These are phyloP conservation scores for Blastocystis hominis DNA, from an alignment of 352 stramenopile species.

Conservation along the genomic window DNA sequence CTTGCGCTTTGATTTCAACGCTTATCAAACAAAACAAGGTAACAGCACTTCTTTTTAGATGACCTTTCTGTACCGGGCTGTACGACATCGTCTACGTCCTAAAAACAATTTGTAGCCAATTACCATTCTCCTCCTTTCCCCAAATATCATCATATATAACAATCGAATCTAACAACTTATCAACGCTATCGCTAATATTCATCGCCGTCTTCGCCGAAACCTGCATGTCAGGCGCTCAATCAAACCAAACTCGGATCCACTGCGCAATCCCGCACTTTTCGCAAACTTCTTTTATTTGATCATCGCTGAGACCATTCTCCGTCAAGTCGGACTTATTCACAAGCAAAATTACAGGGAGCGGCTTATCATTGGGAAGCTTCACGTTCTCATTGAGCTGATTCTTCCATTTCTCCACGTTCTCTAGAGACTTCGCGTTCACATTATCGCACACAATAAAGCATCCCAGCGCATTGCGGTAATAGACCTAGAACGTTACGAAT, in stretches of 20 bases:
- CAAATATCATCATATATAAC: constrained; percentile 13
- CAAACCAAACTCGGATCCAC: constrained; percentile 1
- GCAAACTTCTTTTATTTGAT: not conserved
- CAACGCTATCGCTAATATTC: constrained; percentile 21
- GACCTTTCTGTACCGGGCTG: not conserved
- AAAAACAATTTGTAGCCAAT: not conserved
- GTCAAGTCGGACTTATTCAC: constrained; percentile 83
- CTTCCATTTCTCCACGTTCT: constrained; percentile 79
- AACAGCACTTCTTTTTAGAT: constrained; percentile 13
- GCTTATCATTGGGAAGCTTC: constrained; percentile 77
- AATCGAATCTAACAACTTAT: not conserved
- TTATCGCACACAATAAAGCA: constrained; percentile 82
- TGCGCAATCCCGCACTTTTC: constrained; percentile 10
- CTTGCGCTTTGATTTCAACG: too few species aligned
- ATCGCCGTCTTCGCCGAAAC: constrained; percentile 6
- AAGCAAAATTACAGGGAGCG: constrained; percentile 78
- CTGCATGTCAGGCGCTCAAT: not conserved
- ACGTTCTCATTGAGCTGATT: constrained; percentile 83
- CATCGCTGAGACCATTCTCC: constrained; percentile 44
- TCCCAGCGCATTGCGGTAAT: constrained; percentile 81
- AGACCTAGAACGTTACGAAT: constrained; percentile 65
- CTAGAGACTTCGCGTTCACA: constrained; percentile 77
- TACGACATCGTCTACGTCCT: constrained; percentile 7
- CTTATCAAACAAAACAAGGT: not conserved
- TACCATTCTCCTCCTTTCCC: not conserved